These are phyloP conservation scores for Clavispora asparagi DNA, from an alignment of 805 yeast species.

Conservation along the genomic window DNA sequence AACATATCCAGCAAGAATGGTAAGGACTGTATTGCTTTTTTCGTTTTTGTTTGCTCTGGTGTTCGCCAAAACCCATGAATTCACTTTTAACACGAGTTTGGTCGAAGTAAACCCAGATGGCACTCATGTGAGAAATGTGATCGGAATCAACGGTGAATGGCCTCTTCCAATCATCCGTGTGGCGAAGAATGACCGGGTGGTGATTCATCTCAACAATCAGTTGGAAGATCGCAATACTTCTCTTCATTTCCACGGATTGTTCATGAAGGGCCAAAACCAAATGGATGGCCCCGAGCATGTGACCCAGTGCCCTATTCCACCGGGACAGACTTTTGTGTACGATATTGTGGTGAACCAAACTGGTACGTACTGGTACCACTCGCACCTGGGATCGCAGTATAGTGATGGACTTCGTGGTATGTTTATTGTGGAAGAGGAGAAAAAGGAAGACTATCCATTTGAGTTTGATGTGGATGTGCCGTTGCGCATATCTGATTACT, in stretches of 20 bases:
- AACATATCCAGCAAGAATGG: neutral
- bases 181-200: conserved; percentile 35
- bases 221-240: conserved; percentile 33
- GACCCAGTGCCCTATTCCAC: conserved; percentile 43
- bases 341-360: conserved; percentile 24
- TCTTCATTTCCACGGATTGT: conserved; percentile 43
- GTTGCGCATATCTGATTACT: conserved; percentile 58
- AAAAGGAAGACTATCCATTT: conserved; percentile 40
- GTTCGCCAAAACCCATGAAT: conserved; percentile 23
- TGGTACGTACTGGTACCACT: conserved; percentile 62
- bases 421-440: conserved; percentile 56
- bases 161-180: conserved; percentile 39
- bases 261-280: conserved; percentile 30
- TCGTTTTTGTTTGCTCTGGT: neutral
- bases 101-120: conserved; percentile 56
- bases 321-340: conserved; percentile 33
- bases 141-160: conserved; percentile 53
- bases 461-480: conserved; percentile 58
- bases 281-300: conserved; percentile 46
- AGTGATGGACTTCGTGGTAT: conserved; percentile 74
- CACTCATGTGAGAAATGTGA: conserved; percentile 40
- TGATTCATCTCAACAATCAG: conserved; percentile 29
- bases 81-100: conserved; percentile 33
- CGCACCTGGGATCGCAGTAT: conserved; percentile 73
- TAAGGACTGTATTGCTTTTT: neutral